A percentile compares a stretch with the other conserved stretches of the same genome.
Conservation (phyloP, 805 yeast species). For the Naumovozyma castellii region DNA sequence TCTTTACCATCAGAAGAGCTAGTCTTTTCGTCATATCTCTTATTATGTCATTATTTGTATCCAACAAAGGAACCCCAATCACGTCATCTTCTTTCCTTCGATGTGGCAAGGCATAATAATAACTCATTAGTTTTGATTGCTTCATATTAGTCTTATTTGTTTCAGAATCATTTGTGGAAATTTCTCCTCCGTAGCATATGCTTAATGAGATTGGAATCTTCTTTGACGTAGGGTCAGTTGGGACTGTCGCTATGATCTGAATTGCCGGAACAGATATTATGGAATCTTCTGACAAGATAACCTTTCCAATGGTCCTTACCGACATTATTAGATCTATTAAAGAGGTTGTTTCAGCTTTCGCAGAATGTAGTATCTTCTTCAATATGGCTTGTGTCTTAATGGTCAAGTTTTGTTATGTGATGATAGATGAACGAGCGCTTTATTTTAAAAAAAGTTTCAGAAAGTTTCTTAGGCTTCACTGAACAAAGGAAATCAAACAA, state of each 20-base stretch:
- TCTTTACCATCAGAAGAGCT: conserved; percentile 19
- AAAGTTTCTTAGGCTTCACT: too few relatives aligned
- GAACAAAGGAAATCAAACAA: too few relatives aligned
- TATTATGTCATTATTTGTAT: conserved; percentile 20
- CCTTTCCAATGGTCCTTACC: conserved; percentile 10
- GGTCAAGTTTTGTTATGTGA: too few relatives aligned
- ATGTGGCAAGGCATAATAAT: conserved; percentile 23
- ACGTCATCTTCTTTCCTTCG: conserved; percentile 9
- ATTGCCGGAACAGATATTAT: conserved; percentile 4
- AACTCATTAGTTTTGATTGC: conserved; percentile 12
- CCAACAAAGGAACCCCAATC: conserved; percentile 20
- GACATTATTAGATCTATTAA: conserved; percentile 6
- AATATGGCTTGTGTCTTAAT: too few relatives aligned
- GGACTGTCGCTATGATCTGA: conserved; percentile 17
- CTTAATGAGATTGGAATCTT: conserved; percentile 18
- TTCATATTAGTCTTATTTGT: conserved; percentile 1
- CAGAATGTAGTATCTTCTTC: too few relatives aligned
- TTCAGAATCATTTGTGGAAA: not conserved
- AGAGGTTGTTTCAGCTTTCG: too few relatives aligned
- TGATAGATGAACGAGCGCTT: too few relatives aligned
- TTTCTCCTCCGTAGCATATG: conserved; percentile 8
- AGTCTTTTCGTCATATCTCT: conserved; percentile 24
- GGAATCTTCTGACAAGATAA: conserved; percentile 6
- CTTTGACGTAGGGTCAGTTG: conserved; percentile 7
- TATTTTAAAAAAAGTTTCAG: too few relatives aligned